Base-by-base conservation (phyloP, 345 rosid species). In the Trapa incisa region DNA sequence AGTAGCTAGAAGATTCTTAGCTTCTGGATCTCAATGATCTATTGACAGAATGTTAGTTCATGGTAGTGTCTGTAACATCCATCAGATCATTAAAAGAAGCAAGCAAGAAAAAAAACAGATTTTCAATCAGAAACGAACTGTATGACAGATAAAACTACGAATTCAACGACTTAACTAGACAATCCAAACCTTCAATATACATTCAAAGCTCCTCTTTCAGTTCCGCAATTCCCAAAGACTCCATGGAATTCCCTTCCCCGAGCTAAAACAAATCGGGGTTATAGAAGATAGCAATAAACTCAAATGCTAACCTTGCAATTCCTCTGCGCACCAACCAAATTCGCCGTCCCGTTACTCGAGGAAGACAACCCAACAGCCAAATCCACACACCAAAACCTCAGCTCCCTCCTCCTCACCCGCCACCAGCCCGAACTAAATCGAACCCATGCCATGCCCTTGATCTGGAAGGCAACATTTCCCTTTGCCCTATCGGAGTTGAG, bases 281-380 rank as follows among this genome's bases (percentile, higher is more conserved):
- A 64, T 36, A 41, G 43, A 42, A 17, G 13, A 14, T 68, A 41
- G 22, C 29, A 22, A 12, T 35, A 29, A 53, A 65, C 62, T 79
- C 80, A 78, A 45, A 73, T 43, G 67, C 64, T 64, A 61, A 82
- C 71, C 65, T 22, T 47, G 64, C 96, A 89, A 32, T 69, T 71
- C 74, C 65, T 70, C 6, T 73, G 17, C 11, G 75, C 82, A 35
- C 87, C 88, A 35, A 72, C 61, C 81, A 87, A 72, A 79, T 81
- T 84, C 80, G 92, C 96, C 1, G 92, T 77, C 14, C 76, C 75
- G 39, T 78, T 76, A 70, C 38, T 77, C 29, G 67, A 66, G 5
- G 81, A 66, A 64, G 81, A 68, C 53, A 87, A 29, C 37, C 73
- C 79, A 35, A 88, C 79, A 0, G 75, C 15, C 48, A 86, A 73